phyloP scores from a whole-genome alignment of 768 basidiomycete genomes.

The Arthromyces matolae region DNA sequence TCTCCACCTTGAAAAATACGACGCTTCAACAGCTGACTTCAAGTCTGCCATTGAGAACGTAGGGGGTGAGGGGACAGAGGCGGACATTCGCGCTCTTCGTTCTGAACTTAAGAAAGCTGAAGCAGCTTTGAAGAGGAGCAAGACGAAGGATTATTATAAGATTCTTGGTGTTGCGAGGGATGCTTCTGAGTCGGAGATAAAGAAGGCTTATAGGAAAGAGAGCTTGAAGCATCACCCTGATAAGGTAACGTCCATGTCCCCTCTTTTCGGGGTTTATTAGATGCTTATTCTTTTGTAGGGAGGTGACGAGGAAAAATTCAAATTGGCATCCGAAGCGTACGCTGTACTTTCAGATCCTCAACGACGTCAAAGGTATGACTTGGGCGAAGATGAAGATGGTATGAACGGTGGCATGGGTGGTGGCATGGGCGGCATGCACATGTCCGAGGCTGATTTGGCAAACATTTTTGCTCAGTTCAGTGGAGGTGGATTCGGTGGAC shows the following conservation, averaged over 20 bases:
- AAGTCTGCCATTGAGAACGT: slow-evolving; percentile 76
- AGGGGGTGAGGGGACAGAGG: slow-evolving; percentile 55
- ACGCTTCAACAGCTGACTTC: slow-evolving; percentile 71
- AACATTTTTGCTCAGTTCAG: slow-evolving; percentile 65
- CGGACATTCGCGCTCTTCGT: slow-evolving; percentile 58
- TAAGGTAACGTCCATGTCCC: slow-evolving; percentile 45
- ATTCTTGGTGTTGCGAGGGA: slow-evolving; percentile 63
- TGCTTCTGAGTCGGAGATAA: slow-evolving; percentile 70
- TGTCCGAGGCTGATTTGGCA: slow-evolving; percentile 49
- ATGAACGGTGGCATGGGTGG: slow-evolving; percentile 41
- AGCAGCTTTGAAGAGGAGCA: slow-evolving; percentile 77
- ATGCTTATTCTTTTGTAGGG: slow-evolving; percentile 43
- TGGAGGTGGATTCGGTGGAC: slow-evolving; percentile 34
- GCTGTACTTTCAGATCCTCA: slow-evolving; percentile 76
- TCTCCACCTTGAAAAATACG: slow-evolving; percentile 70
- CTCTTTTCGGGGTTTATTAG: background rate
- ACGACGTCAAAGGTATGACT: slow-evolving; percentile 71
- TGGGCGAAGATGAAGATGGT: slow-evolving; percentile 81
- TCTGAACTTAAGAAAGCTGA: slow-evolving; percentile 79
- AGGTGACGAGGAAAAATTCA: slow-evolving; percentile 95
- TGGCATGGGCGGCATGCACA: slow-evolving; percentile 34
- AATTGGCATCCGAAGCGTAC: slow-evolving; percentile 80
- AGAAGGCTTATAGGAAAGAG: slow-evolving; percentile 88
- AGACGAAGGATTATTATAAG: slow-evolving; percentile 89
- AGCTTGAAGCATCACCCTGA: slow-evolving; percentile 84